Evolutionary conservation across 768 basidiomycete genomes (phyloP).

Genomic region (Ramaria sp.): DNA sequence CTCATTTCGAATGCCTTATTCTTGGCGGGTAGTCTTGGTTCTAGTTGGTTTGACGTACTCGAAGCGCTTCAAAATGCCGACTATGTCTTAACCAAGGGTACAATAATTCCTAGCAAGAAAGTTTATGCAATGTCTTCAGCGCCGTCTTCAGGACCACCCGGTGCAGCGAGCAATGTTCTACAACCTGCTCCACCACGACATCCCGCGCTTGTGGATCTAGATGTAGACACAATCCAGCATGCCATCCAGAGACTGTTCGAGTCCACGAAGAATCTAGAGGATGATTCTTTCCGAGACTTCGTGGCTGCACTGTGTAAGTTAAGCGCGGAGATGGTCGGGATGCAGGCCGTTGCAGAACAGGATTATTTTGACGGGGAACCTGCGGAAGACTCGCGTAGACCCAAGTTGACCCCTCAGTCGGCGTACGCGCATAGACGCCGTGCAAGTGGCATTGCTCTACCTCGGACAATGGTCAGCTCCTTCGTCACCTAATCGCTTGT

Average conservation of each 20-base stretch:
- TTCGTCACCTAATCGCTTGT: not conserved
- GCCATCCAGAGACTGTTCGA: slow-evolving; percentile 83
- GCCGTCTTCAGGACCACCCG: not conserved
- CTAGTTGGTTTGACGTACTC: slow-evolving; percentile 85
- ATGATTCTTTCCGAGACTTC: slow-evolving; percentile 73
- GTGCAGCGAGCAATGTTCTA: slow-evolving; percentile 9
- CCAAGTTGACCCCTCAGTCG: slow-evolving; percentile 27
- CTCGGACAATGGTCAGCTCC: slow-evolving; percentile 57
- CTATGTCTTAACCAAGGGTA: slow-evolving; percentile 68
- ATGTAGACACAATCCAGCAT: slow-evolving; percentile 60
- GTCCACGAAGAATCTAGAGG: slow-evolving; percentile 73
- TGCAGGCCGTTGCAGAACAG: slow-evolving; percentile 40
- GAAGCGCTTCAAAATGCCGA: slow-evolving; percentile 93
- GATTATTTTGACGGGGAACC: slow-evolving; percentile 19
- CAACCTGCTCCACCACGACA: slow-evolving; percentile 30
- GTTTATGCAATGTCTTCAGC: slow-evolving; percentile 18
- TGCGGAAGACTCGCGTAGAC: slow-evolving; percentile 27
- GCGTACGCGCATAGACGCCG: slow-evolving; percentile 49
- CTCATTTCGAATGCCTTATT: slow-evolving; percentile 68
- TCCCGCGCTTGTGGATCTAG: slow-evolving; percentile 60
- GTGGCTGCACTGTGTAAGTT: slow-evolving; percentile 70
- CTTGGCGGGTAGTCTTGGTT: slow-evolving; percentile 76
- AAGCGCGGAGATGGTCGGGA: slow-evolving; percentile 87
- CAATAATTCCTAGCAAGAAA: slow-evolving; percentile 20
- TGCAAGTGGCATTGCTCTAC: slow-evolving; percentile 83